Evolutionary conservation across 176 grass and related monocot genomes (phyloP).

Genomic region (Carex parvula): DNA sequence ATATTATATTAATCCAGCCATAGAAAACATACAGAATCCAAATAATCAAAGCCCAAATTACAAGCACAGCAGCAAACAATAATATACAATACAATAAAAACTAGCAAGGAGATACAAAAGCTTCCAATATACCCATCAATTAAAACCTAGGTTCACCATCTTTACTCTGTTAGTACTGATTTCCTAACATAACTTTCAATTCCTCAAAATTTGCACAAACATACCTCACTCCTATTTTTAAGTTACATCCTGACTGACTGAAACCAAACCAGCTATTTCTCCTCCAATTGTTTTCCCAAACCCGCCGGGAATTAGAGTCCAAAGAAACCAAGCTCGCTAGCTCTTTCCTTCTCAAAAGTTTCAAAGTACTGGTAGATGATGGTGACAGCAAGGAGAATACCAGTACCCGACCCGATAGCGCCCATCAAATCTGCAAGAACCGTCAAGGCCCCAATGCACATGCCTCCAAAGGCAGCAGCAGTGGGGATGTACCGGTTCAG

Average conservation of each 20-base stretch:
- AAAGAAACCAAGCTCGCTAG: slow-evolving; percentile 86
- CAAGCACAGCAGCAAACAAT: background rate
- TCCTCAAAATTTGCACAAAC: background rate
- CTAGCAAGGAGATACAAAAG: background rate
- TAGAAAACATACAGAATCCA: background rate
- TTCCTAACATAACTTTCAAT: background rate
- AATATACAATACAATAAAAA: background rate
- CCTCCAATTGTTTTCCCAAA: no score
- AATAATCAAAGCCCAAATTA: background rate
- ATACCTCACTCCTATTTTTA: background rate
- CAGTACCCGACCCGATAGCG: slow-evolving; percentile 88
- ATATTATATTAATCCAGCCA: background rate
- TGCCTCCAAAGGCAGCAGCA: slow-evolving; percentile 85
- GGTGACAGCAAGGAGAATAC: slow-evolving; percentile 85
- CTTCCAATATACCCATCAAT: background rate
- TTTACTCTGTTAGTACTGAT: background rate
- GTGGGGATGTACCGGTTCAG: slow-evolving; percentile 94
- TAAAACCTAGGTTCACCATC: background rate
- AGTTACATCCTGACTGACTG: background rate
- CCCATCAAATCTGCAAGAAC: slow-evolving; percentile 97
- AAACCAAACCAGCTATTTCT: background rate
- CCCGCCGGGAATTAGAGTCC: slow-evolving; percentile 62
- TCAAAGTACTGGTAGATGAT: slow-evolving; percentile 98
- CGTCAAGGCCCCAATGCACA: slow-evolving; percentile 88
- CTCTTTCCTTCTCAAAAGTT: slow-evolving; percentile 93